These are phyloP conservation scores for Martiniozyma abietophila DNA, from an alignment of 805 yeast species.

Conservation along the genomic window DNA sequence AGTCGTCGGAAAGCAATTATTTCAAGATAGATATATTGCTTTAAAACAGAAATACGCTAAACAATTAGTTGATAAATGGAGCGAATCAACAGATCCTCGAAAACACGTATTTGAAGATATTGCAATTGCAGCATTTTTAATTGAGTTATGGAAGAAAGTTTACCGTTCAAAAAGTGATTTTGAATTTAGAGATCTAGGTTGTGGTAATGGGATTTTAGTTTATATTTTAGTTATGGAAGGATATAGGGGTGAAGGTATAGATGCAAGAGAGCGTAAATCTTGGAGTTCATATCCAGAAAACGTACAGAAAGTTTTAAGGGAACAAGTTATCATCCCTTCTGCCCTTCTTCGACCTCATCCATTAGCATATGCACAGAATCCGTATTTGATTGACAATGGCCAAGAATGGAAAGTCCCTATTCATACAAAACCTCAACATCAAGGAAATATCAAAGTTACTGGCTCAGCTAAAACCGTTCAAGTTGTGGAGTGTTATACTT, in stretches of 20 bases:
- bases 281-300: slow-evolving; percentile 71
- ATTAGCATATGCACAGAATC: slow-evolving; percentile 41
- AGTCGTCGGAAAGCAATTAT: slow-evolving; percentile 71
- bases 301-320: slow-evolving; percentile 49
- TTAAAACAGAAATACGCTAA: slow-evolving; percentile 79
- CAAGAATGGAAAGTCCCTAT: slow-evolving; percentile 47
- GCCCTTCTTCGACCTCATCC: slow-evolving; percentile 65
- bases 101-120: slow-evolving; percentile 96
- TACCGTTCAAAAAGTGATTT: slow-evolving; percentile 33
- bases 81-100: slow-evolving; percentile 88
- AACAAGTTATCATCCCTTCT: slow-evolving; percentile 78
- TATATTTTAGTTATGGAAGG: slow-evolving; percentile 74
- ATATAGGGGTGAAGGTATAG: slow-evolving; percentile 73
- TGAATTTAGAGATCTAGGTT: slow-evolving; percentile 83
- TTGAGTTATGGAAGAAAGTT: slow-evolving; percentile 69
- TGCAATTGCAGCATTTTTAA: slow-evolving; percentile 89
- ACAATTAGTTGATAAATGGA: slow-evolving; percentile 70
- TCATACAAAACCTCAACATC: slow-evolving; percentile 18
- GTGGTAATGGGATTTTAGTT: slow-evolving; percentile 88
- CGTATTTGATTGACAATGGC: slow-evolving; percentile 52
- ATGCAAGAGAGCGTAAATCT: slow-evolving; percentile 81
- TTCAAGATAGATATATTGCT: slow-evolving; percentile 73
- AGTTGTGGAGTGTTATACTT: slow-evolving; percentile 45
- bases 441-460: slow-evolving; percentile 11
- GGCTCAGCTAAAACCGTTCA: slow-evolving; percentile 26